Evolutionary conservation across 441 rosid species (phyloP), one percentile per base, ranked within the genome.

Genomic region (Francoa sonchifolia): DNA sequence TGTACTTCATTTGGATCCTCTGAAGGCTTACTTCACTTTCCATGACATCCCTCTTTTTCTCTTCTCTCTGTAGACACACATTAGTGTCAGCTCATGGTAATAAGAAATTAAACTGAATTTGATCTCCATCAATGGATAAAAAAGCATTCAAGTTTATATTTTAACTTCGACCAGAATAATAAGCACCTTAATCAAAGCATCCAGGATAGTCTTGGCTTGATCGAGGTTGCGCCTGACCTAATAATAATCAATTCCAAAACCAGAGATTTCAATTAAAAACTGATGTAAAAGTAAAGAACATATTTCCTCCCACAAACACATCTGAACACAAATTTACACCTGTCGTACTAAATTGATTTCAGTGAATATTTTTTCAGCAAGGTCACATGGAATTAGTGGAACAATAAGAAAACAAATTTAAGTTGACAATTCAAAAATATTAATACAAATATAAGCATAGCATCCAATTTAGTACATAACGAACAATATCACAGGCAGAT

Each of bases 161-260:
- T 17, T 33, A 65, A 53, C 33, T 16, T 50, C 25, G 17, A 35
- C n/a, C 13, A 53, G 44, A 61, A 31, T 27, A 55, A 42, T n/a
- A 38, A 36, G 46, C 57, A 73, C 98, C 98, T 77, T 89, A 56
- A 89, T 82, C 49, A 89, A 69, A 23, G 85, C 79, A 60, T 82
- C 89, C 32, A 89, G 77, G 44, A 89, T 73, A 46, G 75, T 72
- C 68, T 89, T 79, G 30, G 98, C 96, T 62, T 89, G 96, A 40
- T 76, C 98, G 37, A 89, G 87, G 63, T 89, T 89, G 63, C 96
- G 96, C 57, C 98, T 71, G 57, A 89, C 94, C 98, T 85, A 73
- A 50, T 54, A 61, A 53, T 30, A 36, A 50, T 42, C 14, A 38
- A 53, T 33, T 22, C 35, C 58, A 50, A 50, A 15, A 27, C 23